Evolutionary conservation across 139 green algal species (phyloP).

Genomic region (Pycnococcus provasolii): DNA sequence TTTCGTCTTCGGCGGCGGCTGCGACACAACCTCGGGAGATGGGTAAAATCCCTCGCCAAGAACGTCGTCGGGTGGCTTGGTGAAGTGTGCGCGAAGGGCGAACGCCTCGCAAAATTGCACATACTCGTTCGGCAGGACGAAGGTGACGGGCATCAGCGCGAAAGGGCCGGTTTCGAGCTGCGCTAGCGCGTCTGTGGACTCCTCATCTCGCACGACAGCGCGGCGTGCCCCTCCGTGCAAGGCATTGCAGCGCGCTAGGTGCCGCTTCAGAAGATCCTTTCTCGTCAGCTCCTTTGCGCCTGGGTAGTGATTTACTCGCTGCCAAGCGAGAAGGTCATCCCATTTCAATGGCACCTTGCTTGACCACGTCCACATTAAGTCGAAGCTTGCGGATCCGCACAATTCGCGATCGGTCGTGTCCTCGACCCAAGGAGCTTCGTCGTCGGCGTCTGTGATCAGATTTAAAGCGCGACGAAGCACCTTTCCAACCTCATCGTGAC

Average conservation of each 20-base stretch:
- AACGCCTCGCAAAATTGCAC: conserved; percentile 14
- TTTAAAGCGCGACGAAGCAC: too few relatives aligned
- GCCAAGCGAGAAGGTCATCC: conserved; percentile 39
- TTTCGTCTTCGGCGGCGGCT: background rate
- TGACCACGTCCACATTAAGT: conserved; percentile 12
- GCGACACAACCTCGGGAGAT: conserved; percentile 3
- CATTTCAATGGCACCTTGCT: conserved; percentile 20
- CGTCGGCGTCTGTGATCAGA: too few relatives aligned
- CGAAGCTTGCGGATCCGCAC: background rate
- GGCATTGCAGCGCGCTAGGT: conserved; percentile 36
- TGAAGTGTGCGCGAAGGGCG: background rate
- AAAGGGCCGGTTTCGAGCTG: background rate
- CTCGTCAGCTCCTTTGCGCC: conserved; percentile 41
- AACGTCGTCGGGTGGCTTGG: background rate
- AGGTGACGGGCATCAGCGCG: conserved; percentile 21
- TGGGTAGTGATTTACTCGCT: conserved; percentile 47
- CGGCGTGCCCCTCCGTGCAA: conserved; percentile 5
- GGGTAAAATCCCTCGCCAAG: too few relatives aligned
- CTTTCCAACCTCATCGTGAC: too few relatives aligned
- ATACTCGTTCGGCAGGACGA: conserved; percentile 23
- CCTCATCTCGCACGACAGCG: background rate
- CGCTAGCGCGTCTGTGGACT: too few relatives aligned
- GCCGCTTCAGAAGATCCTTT: conserved; percentile 46
- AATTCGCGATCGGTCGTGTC: background rate
- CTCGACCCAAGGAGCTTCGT: too few relatives aligned